Base-by-base conservation (phyloP, 179 eudicot genomes). In the Pouteria campechiana region DNA sequence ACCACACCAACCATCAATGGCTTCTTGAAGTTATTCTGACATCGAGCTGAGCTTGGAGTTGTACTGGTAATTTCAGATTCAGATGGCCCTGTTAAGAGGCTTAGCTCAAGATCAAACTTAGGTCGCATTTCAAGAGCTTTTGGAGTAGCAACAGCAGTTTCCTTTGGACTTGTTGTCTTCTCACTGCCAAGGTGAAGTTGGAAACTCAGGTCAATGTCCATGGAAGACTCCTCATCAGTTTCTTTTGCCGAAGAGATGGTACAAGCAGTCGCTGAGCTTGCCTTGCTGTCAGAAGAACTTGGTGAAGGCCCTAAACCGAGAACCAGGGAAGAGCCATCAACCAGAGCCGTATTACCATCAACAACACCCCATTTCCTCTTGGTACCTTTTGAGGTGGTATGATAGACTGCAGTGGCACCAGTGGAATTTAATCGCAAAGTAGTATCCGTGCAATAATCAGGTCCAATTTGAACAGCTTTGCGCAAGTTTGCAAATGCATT, bases 201-300 rank as follows among this genome's bases (percentile, higher is more conserved):
- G 46, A 92, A 87, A 48, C 74, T 85, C 65, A 87, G 54, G 45
- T 86, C 99, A 14, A 82, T 64, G 52, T 82, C 96, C 80, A 79
- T 83, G 0, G 94, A 71, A 25, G 94, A 82, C 50, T 78, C 84
- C 27, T 66, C 99, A 25, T 82, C 94, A 7, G 75, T 73, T 72
- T 81, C 93, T 71, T 86, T 90, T 46, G 89, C 77, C 18, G 87
- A 79, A 48, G 94, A 87, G n/a, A 79, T 55, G 34, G 94, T 79
- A 69, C 82, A 72, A 41, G 70, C 93, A 59, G 90, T 79, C 30
- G 71, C 82, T 25, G 96, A 82, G 53, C 88, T 87, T 35, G 78
- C 88, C 71, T 82, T 92, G 61, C 96, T 87, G 48, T 82, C 95
- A 27, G 98, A 56, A 33, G 67, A 64, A 32, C 48, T 64, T 17